Percentiles rank a stretch among this genome's conserved stretches.
Conservation (phyloP, 225 moss, liverwort and hornwort genomes). For the Ulota crispa region DNA sequence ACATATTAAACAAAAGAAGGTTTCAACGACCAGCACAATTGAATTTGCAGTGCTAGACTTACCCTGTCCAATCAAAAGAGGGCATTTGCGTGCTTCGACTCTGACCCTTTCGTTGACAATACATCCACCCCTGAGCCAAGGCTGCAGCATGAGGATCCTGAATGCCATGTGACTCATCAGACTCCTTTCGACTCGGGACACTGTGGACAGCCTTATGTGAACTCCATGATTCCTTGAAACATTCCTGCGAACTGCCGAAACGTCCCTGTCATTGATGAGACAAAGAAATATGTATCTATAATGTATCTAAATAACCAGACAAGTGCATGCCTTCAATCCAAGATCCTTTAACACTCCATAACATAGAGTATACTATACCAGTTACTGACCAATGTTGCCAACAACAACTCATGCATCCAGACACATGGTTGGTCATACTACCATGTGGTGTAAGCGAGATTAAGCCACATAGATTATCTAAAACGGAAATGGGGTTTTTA, state of each 20-base stretch:
- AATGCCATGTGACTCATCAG: constrained; percentile 22
- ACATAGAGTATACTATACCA: neutral
- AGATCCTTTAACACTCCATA: neutral
- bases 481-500: neutral
- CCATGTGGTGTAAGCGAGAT: neutral
- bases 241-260: constrained; percentile 89
- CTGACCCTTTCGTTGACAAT: constrained; percentile 87
- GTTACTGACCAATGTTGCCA: neutral
- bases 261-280: constrained; percentile 25
- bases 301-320: neutral
- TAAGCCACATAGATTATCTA: neutral
- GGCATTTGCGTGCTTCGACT: constrained; percentile 61
- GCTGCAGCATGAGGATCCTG: constrained; percentile 63
- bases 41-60: constrained; percentile 10
- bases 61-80: constrained; percentile 81
- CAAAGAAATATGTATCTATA: neutral
- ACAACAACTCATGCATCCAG: neutral
- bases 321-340: neutral
- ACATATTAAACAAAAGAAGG: neutral
- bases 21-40: neutral
- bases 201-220: constrained; percentile 74
- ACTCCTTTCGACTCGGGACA: constrained; percentile 24
- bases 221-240: constrained; percentile 89
- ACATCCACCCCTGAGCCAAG: constrained; percentile 82
- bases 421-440: neutral